A percentile compares a stretch with the other conserved stretches of the same genome.
Evolutionary conservation across 2,329 filamentous ascomycete genomes (phyloP).

Genomic region (Xylariaceae sp.): DNA sequence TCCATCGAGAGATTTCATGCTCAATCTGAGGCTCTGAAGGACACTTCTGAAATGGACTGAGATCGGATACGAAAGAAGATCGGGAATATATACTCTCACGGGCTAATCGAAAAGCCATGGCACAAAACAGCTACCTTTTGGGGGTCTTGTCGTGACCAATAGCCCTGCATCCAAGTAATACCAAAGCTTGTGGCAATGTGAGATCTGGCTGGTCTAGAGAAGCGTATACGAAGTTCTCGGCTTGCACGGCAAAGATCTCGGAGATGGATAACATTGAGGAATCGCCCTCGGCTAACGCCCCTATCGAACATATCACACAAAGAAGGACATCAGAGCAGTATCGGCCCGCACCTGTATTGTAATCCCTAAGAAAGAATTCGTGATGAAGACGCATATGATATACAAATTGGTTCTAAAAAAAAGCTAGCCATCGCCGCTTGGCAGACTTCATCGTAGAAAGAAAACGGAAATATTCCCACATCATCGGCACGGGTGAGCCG

Average conservation of each 20-base stretch:
- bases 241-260: constrained; percentile 48
- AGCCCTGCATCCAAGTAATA: constrained; percentile 49
- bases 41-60: constrained; percentile 43
- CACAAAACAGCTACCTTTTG: constrained; percentile 55
- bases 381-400: constrained; percentile 55
- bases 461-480: constrained; percentile 39
- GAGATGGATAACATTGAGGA: constrained; percentile 40
- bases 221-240: constrained; percentile 48
- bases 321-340: constrained; percentile 55
- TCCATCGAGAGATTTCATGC: constrained; percentile 50
- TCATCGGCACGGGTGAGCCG: constrained; percentile 15
- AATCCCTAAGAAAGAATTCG: constrained; percentile 54
- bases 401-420: constrained; percentile 51
- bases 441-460: constrained; percentile 48
- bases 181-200: constrained; percentile 49
- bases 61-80: too few relatives aligned
- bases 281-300: constrained; percentile 49
- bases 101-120: constrained; percentile 54
- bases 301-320: constrained; percentile 52
- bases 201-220: constrained; percentile 50
- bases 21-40: constrained; percentile 44
- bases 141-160: constrained; percentile 51
- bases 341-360: constrained; percentile 47
- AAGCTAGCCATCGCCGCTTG: constrained; percentile 51
- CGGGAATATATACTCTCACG: constrained; percentile 46